Base-by-base conservation (phyloP, 2,329 filamentous ascomycete species). In the Blastomyces emzantsi region DNA sequence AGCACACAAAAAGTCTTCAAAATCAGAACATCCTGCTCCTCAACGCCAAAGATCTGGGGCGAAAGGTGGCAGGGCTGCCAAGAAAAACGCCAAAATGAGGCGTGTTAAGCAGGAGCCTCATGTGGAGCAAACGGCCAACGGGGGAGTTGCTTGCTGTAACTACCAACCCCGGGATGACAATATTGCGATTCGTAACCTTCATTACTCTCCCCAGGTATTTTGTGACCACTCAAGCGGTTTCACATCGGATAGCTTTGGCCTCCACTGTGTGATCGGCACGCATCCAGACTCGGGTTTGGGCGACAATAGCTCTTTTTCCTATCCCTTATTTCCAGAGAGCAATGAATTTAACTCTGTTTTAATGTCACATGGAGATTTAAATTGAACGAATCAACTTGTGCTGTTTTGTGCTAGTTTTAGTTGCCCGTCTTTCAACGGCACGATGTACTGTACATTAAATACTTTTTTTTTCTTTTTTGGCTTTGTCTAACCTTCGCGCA, bases 41-140 rank as follows among this genome's bases (percentile, higher is more conserved):
- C 72, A 76, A 65, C 74, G 76, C 63, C 76, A 77, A 66, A 71
- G 72, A 60, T 76, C 77, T 41, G 78, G 76, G 63, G 74, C 75
- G 11, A 77, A 73, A 66, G 76, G 76, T 17, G 76, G 77, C 8
- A 76, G 73, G 64, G 74, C 75, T 49, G 71, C 52, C 30, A 77
- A 75, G 66, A 70, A 72, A 66, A 69, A 72, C 25, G 71, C 74
- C 28, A 74, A 69, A 63, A 68, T 69, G 64, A 71, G 73, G 62
- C 69, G 69, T n/a, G 67, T 56, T 28, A 43, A 60, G 57, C 67
- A 70, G 61, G 66, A 74, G 69, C 69, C 72, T 33, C 67, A 64
- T 54, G 66, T 62, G 61, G 22, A 43, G n/a, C 68, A 13, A 47
- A 36, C 43, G 17, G 28, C 39, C 9, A 49, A 60, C 58, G 22